Base-by-base conservation (phyloP, 345 rosid species). In the Bretschneidera sinensis region DNA sequence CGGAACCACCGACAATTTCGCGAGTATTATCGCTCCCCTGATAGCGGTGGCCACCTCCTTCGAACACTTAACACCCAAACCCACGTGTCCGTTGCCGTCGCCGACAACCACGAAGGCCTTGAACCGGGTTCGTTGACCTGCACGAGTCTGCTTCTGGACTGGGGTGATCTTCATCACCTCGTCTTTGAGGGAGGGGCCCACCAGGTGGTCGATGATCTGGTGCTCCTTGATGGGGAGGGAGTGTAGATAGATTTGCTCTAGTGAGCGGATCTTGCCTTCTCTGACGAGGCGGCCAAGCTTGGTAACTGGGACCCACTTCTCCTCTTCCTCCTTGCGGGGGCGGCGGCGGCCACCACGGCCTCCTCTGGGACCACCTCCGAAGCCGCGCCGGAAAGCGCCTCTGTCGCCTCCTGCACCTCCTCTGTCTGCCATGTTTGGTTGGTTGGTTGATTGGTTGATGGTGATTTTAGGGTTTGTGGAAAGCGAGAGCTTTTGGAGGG, bases 161-260 rank as follows among this genome's bases (percentile, higher is more conserved):
- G 96, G 91, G 69, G 83, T 83, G 68, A 87, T 90, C 69, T 87
- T 87, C 97, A 90, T 87, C 20, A 90, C 97, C 71, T 90, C 95
- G 9, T 90, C 97, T 69, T 87, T 90, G 62, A 89, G 65, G 8
- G 81, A 59, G 0, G 85, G 84, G 6, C 86, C 91, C 2, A 81
- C 76, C 1, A 90, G 84, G 8, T 66, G 67, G 76, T 87, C 97
- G 7, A 90, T 51, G 71, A 90, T 90, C 51, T 90, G 95, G 59
- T 81, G 56, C 78, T 90, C 97, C 71, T 90, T 90, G 59, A 90
- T 81, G 4, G 95, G 97, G 5, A 90, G 85, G 0, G 95, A 87
- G 56, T 84, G 95, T n/a, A 87, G 86, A 52, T 87, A 87, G 64
- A 87, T 84, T 55, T 87, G 85, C 71, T 90, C 92, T 0, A 90